Evolutionary conservation across 2,329 filamentous ascomycete genomes (phyloP).

Genomic region (Xylogone sp.): DNA sequence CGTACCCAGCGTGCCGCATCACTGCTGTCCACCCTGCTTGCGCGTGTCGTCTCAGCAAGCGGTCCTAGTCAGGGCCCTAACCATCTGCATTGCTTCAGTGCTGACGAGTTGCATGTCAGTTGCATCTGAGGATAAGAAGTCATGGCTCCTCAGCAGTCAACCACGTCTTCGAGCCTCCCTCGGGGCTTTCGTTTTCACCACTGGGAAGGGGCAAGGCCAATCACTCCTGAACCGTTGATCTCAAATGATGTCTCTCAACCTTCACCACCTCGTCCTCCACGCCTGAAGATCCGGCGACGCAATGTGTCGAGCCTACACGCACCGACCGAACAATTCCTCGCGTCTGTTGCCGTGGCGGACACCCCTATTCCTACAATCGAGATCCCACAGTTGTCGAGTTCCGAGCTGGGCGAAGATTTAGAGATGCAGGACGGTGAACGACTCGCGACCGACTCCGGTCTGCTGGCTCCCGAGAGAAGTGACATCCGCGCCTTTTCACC

Average conservation of each 20-base stretch:
- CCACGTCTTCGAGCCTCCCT: conserved; percentile 25
- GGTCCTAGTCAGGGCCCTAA: neutral
- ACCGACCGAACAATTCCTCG: conserved; percentile 63
- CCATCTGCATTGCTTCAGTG: neutral
- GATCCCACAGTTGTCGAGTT: conserved; percentile 38
- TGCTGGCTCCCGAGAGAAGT: conserved; percentile 17
- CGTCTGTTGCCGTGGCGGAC: conserved; percentile 62
- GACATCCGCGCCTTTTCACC: conserved; percentile 33
- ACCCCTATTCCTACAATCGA: conserved; percentile 63
- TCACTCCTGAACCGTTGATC: conserved; percentile 23
- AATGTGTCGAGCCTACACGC: conserved; percentile 35
- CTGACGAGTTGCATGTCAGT: neutral
- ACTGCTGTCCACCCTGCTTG: neutral
- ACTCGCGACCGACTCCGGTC: conserved; percentile 10
- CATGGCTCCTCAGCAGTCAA: conserved; percentile 22
- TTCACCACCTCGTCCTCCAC: conserved; percentile 23
- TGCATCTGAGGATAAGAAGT: neutral
- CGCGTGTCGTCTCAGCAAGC: neutral
- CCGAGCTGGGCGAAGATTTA: conserved; percentile 15
- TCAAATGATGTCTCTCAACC: conserved; percentile 16
- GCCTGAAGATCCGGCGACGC: conserved; percentile 25
- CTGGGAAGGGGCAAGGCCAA: conserved; percentile 16
- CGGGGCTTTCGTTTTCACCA: conserved; percentile 26
- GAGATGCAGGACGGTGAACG: conserved; percentile 21
- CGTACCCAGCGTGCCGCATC: neutral